phyloP scores from a whole-genome alignment of 2,329 filamentous ascomycete species.

The Colletotrichum cordylinicola region DNA sequence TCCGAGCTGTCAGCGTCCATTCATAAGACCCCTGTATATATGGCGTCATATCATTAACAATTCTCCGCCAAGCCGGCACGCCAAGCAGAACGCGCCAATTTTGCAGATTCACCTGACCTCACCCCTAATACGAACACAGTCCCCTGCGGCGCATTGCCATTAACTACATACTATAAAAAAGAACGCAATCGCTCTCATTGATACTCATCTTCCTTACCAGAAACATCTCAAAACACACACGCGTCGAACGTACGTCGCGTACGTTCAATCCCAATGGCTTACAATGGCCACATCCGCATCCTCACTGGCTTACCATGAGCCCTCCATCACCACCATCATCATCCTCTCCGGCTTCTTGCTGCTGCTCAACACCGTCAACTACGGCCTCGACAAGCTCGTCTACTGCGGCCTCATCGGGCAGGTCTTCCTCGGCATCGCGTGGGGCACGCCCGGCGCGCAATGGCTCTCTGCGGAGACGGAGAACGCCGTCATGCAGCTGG shows the following conservation, averaged over 20 bases:
- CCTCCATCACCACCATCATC: conserved; percentile 63
- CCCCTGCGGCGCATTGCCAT: not conserved
- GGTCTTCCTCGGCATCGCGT: conserved; percentile 72
- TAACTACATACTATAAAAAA: too few relatives aligned
- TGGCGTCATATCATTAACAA: not conserved
- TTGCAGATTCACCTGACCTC: not conserved
- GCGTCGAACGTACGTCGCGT: not conserved
- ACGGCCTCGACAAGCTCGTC: conserved; percentile 61
- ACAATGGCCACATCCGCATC: conserved; percentile 9
- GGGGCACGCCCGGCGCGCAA: conserved; percentile 69
- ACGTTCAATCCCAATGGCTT: not conserved
- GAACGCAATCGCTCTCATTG: too few relatives aligned
- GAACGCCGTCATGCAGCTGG: conserved; percentile 65
- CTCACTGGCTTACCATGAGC: conserved; percentile 66
- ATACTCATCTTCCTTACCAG: not conserved
- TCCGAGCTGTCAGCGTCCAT: not conserved
- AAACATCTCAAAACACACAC: not conserved
- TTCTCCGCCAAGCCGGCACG: not conserved
- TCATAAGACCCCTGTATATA: not conserved
- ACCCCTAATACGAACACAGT: not conserved
- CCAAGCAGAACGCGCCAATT: not conserved
- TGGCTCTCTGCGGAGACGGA: conserved; percentile 62
- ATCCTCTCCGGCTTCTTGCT: conserved; percentile 67
- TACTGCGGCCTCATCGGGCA: conserved; percentile 78
- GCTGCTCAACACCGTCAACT: conserved; percentile 64